These are phyloP conservation scores for Pseudogymnoascus sp. DNA, from an alignment of 2,329 filamentous ascomycete genomes.

Conservation along the genomic window DNA sequence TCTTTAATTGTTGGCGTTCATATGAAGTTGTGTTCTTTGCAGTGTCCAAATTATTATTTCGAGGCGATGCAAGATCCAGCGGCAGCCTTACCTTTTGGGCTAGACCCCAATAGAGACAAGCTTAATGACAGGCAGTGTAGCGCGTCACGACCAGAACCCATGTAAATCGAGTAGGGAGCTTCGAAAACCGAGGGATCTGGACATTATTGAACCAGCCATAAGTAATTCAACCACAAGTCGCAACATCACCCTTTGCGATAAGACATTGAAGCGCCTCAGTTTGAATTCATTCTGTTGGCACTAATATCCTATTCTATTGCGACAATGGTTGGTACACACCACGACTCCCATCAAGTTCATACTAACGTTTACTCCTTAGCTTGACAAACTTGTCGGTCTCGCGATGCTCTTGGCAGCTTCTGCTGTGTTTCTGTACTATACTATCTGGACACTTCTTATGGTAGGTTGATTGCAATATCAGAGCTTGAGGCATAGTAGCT, in stretches of 20 bases:
- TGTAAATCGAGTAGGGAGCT: conserved; percentile 8
- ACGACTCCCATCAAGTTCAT: background rate
- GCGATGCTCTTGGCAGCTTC: conserved; percentile 69
- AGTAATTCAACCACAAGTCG: background rate
- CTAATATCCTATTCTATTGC: conserved; percentile 14
- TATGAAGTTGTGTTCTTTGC: background rate
- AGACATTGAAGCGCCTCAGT: background rate
- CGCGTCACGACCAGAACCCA: conserved; percentile 7
- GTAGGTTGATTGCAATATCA: conserved; percentile 69
- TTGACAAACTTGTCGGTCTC: conserved; percentile 78
- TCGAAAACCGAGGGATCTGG: conserved; percentile 9
- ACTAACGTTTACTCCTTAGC: conserved; percentile 43
- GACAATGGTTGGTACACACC: conserved; percentile 26
- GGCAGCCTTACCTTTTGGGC: conserved; percentile 8
- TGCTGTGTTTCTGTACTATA: conserved; percentile 82
- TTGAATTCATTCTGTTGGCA: conserved; percentile 5
- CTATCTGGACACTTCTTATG: conserved; percentile 95
- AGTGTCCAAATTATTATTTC: conserved; percentile 1
- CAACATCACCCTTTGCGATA: background rate
- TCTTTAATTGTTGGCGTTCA: background rate
- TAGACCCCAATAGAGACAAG: conserved; percentile 8
- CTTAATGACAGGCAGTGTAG: conserved; percentile 7
- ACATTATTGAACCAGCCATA: conserved; percentile 1
- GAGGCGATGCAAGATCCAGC: conserved; percentile 4
- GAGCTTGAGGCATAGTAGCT: conserved; percentile 5